Conservation (phyloP, 257 asterid species). For the Thymus mandschuricus region DNA sequence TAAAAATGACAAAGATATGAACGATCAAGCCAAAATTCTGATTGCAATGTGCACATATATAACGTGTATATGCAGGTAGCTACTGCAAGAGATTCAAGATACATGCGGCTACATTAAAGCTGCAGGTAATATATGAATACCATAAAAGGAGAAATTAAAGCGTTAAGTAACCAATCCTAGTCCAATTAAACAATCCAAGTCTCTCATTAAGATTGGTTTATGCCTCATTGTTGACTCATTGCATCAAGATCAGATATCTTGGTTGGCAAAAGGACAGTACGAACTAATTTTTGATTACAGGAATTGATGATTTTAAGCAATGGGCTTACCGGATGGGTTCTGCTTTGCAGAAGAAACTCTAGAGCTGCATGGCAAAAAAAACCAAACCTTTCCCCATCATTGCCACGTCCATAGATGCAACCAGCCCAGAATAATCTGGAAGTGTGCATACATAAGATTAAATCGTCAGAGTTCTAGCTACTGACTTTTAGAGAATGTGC, state of each 20-base stretch:
- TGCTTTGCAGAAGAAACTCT: slow-evolving; percentile 95
- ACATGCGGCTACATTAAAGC: slow-evolving; percentile 22
- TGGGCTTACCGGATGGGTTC: slow-evolving; percentile 85
- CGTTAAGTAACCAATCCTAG: slow-evolving; percentile 13
- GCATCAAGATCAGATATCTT: slow-evolving; percentile 26
- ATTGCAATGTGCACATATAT: background rate
- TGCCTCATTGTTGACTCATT: background rate
- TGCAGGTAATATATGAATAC: background rate
- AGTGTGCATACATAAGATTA: slow-evolving; percentile 34
- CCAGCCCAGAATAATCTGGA: slow-evolving; percentile 86
- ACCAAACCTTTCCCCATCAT: slow-evolving; percentile 92
- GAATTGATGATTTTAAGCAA: slow-evolving; percentile 20
- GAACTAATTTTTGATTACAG: slow-evolving; percentile 11
- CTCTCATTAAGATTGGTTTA: background rate
- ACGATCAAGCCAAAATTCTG: background rate
- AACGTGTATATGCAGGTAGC: background rate
- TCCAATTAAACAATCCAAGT: slow-evolving; percentile 8
- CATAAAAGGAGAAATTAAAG: slow-evolving; percentile 22
- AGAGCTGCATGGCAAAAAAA: slow-evolving; percentile 98
- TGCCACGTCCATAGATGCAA: slow-evolving; percentile 77
- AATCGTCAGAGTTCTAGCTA: slow-evolving; percentile 20
- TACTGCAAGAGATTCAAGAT: slow-evolving; percentile 18
- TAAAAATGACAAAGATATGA: background rate
- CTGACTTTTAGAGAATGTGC: slow-evolving; percentile 17
- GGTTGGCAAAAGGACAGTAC: slow-evolving; percentile 19